Evolutionary conservation across 1,139 yeast genomes (phyloP).

Genomic region (Scheffersomyces illinoinensis): DNA sequence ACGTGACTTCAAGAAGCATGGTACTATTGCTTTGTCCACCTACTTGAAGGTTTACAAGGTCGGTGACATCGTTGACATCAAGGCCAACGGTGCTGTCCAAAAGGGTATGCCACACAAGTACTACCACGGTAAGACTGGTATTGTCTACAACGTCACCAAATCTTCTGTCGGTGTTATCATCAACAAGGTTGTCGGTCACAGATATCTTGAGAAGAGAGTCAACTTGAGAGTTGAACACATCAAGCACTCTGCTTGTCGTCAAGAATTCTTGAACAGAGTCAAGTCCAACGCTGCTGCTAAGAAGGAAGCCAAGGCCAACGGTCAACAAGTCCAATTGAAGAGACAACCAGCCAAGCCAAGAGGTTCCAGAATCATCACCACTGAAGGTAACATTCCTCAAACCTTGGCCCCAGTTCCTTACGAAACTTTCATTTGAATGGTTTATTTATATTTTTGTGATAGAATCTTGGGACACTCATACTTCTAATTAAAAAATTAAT

Average conservation of each 20-base stretch:
- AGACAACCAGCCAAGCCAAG: conserved; percentile 99
- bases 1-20: conserved; percentile 99
- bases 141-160: conserved; percentile 97
- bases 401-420: conserved; percentile 99
- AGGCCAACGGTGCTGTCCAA: conserved; percentile 98
- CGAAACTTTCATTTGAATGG: conserved; percentile 92
- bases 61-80: conserved; percentile 99
- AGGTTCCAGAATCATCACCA: conserved; percentile 79
- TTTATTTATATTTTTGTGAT: conserved; percentile 9
- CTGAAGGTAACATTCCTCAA: conserved; percentile 84
- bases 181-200: conserved; percentile 98
- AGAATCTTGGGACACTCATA: conserved; percentile 5
- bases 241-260: conserved; percentile 99
- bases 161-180: conserved; percentile 96
- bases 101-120: conserved; percentile 99
- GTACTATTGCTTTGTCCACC: conserved; percentile 90
- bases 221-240: conserved; percentile 98
- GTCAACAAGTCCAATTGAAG: conserved; percentile 89
- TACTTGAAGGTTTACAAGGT: conserved; percentile 98
- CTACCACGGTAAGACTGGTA: conserved; percentile 99
- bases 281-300: conserved; percentile 93
- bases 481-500: conserved; percentile 10
- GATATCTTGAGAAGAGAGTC: conserved; percentile 98
- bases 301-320: conserved; percentile 93
- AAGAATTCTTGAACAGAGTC: conserved; percentile 98